Conservation (phyloP, 352 stramenopile genomes). For the Phytophthora sansomeana region DNA sequence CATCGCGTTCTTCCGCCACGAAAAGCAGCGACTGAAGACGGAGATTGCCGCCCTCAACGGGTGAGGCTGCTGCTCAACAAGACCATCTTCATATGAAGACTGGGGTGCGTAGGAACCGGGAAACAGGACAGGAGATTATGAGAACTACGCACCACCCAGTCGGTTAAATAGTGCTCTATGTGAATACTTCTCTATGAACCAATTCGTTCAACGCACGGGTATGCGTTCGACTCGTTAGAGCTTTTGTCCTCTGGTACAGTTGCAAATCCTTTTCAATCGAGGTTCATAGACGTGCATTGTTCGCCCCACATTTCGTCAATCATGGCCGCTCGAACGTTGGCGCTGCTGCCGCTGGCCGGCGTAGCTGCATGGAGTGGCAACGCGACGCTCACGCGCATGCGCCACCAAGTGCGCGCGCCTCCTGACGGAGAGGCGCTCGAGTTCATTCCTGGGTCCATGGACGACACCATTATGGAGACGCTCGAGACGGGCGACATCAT, state of each 20-base stretch:
- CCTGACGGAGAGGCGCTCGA: constrained; percentile 50
- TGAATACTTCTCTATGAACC: constrained; percentile 25
- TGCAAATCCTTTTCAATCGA: constrained; percentile 24
- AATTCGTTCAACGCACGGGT: neutral
- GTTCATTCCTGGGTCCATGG: constrained; percentile 84
- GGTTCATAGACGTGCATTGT: constrained; percentile 21
- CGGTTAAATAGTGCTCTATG: constrained; percentile 10
- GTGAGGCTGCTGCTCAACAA: neutral
- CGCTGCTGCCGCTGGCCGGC: constrained; percentile 63
- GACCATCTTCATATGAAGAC: constrained; percentile 14
- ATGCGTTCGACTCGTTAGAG: too few relatives aligned
- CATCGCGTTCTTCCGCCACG: constrained; percentile 55
- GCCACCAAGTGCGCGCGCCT: constrained; percentile 43
- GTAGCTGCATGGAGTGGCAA: constrained; percentile 80
- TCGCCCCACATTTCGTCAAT: constrained; percentile 5
- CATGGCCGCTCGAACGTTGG: constrained; percentile 50
- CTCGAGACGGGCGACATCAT: constrained; percentile 86
- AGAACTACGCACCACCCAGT: constrained; percentile 10
- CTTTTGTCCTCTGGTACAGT: neutral
- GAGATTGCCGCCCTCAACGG: constrained; percentile 35
- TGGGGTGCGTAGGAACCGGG: constrained; percentile 7
- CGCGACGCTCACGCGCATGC: constrained; percentile 60
- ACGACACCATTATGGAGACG: constrained; percentile 89
- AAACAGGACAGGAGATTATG: constrained; percentile 2
- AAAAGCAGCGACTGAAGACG: constrained; percentile 49